Evolutionary conservation across 257 asterid species (phyloP).

Genomic region (Datura wrightii): DNA sequence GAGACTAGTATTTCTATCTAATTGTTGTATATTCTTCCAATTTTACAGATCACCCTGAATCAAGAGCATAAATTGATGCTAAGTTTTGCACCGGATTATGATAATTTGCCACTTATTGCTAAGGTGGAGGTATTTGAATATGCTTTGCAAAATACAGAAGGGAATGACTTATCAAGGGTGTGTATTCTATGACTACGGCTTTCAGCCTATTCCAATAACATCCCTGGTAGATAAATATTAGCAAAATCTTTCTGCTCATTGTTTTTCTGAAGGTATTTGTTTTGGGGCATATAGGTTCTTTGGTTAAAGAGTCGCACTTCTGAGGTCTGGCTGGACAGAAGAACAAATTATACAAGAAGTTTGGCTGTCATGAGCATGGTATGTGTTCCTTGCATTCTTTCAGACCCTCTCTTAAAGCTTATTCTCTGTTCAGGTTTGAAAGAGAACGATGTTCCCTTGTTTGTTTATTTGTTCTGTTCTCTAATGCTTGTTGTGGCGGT

Average conservation of each 20-base stretch:
- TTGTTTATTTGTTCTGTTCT: constrained; percentile 5
- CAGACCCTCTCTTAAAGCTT: constrained; percentile 31
- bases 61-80: constrained; percentile 99
- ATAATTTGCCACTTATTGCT: constrained; percentile 89
- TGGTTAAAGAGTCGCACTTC: constrained; percentile 99
- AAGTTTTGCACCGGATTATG: constrained; percentile 96
- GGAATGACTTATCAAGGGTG: constrained; percentile 95
- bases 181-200: constrained; percentile 35
- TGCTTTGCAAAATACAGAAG: constrained; percentile 92
- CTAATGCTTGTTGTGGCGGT: constrained; percentile 7
- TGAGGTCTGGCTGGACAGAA: constrained; percentile 96
- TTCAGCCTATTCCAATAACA: neutral
- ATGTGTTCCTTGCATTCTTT: constrained; percentile 35
- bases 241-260: constrained; percentile 32
- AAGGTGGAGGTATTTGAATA: constrained; percentile 98
- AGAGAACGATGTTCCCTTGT: constrained; percentile 14
- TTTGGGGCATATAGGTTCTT: constrained; percentile 61
- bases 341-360: constrained; percentile 98
- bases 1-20: constrained; percentile 35
- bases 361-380: constrained; percentile 99
- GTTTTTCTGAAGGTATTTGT: constrained; percentile 36
- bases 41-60: constrained; percentile 79
- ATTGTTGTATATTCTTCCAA: constrained; percentile 33
- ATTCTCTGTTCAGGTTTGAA: constrained; percentile 21
- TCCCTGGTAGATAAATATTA: constrained; percentile 12